These are phyloP conservation scores for Hibiscus syriacus DNA, from an alignment of 345 rosid species.

Conservation along the genomic window DNA sequence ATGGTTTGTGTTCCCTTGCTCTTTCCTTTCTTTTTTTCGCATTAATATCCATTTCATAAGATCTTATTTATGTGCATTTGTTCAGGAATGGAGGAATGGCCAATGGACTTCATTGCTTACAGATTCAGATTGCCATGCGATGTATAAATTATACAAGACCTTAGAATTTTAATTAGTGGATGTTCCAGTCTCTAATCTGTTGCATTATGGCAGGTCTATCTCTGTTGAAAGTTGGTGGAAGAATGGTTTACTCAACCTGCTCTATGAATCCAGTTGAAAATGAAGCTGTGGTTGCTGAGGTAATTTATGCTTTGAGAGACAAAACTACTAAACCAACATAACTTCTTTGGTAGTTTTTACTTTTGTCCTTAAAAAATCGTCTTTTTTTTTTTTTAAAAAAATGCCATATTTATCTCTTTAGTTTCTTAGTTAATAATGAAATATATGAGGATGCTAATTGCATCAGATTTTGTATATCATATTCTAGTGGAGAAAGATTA, in stretches of 20 bases:
- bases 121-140: slow-evolving; percentile 85
- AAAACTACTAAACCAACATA: background rate
- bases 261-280: slow-evolving; percentile 97
- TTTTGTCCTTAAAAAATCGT: background rate
- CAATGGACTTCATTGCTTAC: slow-evolving; percentile 82
- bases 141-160: slow-evolving; percentile 34
- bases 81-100: slow-evolving; percentile 82
- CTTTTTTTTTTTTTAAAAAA: too few species aligned
- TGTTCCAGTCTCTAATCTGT: background rate
- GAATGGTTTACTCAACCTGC: slow-evolving; percentile 96
- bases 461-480: background rate
- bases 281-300: slow-evolving; percentile 98
- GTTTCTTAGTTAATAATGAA: background rate
- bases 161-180: background rate
- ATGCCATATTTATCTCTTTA: background rate
- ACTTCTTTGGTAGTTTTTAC: background rate
- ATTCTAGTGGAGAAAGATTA: background rate
- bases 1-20: slow-evolving; percentile 40
- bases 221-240: slow-evolving; percentile 86
- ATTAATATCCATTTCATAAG: background rate
- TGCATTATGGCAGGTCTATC: slow-evolving; percentile 52
- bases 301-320: slow-evolving; percentile 15
- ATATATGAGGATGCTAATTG: background rate
- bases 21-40: background rate
- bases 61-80: slow-evolving; percentile 13